Evolutionary conservation across 495 filamentous ascomycete genomes (phyloP).

Genomic region (Penicillium mononematosum): DNA sequence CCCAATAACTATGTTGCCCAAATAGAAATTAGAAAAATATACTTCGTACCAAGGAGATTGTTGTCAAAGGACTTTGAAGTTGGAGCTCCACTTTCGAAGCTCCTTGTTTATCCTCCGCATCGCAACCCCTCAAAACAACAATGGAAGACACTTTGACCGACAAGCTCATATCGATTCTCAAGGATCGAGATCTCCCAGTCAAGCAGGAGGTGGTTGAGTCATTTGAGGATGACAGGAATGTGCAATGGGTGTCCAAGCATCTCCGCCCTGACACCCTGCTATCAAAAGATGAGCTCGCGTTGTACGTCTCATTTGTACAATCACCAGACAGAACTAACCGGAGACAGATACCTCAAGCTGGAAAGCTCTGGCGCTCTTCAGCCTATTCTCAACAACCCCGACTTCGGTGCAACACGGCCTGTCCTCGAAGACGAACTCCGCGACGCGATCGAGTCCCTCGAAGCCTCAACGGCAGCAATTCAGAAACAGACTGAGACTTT

Average conservation of each 20-base stretch:
- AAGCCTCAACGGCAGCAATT: slow-evolving; percentile 38
- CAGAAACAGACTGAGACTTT: slow-evolving; percentile 37
- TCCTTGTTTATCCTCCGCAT: background rate
- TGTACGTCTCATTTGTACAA: slow-evolving; percentile 27
- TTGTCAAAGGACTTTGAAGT: background rate
- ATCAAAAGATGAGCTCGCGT: slow-evolving; percentile 40
- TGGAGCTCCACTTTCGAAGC: slow-evolving; percentile 5
- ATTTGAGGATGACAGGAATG: slow-evolving; percentile 28
- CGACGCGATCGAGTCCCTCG: slow-evolving; percentile 36
- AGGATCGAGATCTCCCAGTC: slow-evolving; percentile 31
- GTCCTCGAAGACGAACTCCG: slow-evolving; percentile 43
- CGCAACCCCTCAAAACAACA: background rate
- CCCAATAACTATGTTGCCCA: background rate
- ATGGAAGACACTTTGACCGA: slow-evolving; percentile 13
- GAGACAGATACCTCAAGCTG: slow-evolving; percentile 34
- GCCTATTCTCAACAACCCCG: slow-evolving; percentile 27
- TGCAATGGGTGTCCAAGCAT: slow-evolving; percentile 38
- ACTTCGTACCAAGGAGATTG: background rate
- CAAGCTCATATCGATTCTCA: slow-evolving; percentile 16
- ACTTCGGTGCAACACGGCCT: slow-evolving; percentile 34
- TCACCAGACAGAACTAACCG: slow-evolving; percentile 8
- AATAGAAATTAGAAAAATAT: background rate
- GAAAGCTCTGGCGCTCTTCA: slow-evolving; percentile 32
- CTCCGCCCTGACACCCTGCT: slow-evolving; percentile 37
- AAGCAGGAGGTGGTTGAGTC: slow-evolving; percentile 32